These are phyloP conservation scores for Capsicum rhomboideum DNA, from an alignment of 257 asterid genomes.

Conservation along the genomic window DNA sequence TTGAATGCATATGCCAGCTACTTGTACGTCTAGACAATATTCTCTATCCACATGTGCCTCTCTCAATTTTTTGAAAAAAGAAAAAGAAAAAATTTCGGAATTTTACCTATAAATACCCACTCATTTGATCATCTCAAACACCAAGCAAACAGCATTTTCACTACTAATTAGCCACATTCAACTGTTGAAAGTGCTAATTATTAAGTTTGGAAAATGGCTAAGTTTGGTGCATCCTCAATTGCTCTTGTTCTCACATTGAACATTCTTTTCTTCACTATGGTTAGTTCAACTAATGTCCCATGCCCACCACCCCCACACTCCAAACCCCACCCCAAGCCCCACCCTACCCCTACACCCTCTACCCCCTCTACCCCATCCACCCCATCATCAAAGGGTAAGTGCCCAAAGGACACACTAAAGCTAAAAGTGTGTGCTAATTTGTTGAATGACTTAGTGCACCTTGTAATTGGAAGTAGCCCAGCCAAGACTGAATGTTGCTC, in stretches of 20 bases:
- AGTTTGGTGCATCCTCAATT: background rate
- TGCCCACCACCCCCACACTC: constrained; percentile 5
- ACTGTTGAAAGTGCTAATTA: background rate
- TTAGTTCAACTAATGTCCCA: constrained; percentile 10
- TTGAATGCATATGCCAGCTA: background rate
- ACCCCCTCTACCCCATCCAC: background rate
- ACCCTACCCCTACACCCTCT: background rate
- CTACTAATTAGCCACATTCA: background rate
- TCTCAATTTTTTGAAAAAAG: background rate
- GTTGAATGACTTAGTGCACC: background rate
- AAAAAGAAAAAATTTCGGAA: background rate
- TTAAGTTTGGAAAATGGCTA: background rate
- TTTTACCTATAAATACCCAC: background rate
- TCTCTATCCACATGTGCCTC: background rate
- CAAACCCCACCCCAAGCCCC: background rate
- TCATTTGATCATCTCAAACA: background rate
- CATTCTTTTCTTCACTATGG: constrained; percentile 20
- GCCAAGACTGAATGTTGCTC: constrained; percentile 4
- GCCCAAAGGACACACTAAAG: constrained; percentile 7
- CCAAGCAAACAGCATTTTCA: background rate
- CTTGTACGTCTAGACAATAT: background rate
- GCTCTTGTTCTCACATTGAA: constrained; percentile 12
- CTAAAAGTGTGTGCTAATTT: constrained; percentile 6
- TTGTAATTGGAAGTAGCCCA: constrained; percentile 3
- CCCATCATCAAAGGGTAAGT: background rate